Base-by-base conservation (phyloP, 495 filamentous ascomycete genomes). In the Aspergillus nanangensis region DNA sequence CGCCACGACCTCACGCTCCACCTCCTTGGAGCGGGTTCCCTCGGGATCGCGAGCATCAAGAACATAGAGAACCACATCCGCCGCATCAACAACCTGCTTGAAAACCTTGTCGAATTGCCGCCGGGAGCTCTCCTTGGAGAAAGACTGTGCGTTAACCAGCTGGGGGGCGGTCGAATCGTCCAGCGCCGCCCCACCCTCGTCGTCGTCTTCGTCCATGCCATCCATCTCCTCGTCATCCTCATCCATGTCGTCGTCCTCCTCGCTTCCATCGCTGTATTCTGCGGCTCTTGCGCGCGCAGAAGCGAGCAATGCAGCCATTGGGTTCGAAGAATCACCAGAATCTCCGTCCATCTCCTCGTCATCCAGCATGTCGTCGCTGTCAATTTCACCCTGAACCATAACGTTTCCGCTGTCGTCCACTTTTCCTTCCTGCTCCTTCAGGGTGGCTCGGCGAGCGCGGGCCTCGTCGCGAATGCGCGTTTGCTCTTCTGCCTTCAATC, bases 31-130 rank as follows among this genome's bases (percentile, higher is more conserved):
- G 41, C 92, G 79, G 20, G 92, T 96, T 22, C 89, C 88, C 57
- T 94, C 83, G 15, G 92, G 92, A 57, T 97, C 90, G 40, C 92
- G 83, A 35, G 92, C 91, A 58, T 97, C 92, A 36, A 97, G 81
- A 46, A 97, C 88, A 65, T 97, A 97, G 46, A 97, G 81, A 22
- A 97, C 70, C 13, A 97, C 90, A 60, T 97, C 92, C 19, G 92
- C 87, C 25, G 82, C 76, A 22, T 90, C 86, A 20, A 94, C 81
- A n/a, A 96, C 89, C 58, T 86, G 79, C 75, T 96, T 95, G 78
- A 96, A 97, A 54, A 92, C 82, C 71, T 95, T 95, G 75, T 95
- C 88, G 69, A 90, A 95, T 27, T 87, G 83, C 60, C 82, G 86
- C 52, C 90, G 79, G 41, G 92, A 97, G 32, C 74, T 81, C 51